Conservation (phyloP, 2,329 filamentous ascomycete genomes). For the Clarireedia paspali region DNA sequence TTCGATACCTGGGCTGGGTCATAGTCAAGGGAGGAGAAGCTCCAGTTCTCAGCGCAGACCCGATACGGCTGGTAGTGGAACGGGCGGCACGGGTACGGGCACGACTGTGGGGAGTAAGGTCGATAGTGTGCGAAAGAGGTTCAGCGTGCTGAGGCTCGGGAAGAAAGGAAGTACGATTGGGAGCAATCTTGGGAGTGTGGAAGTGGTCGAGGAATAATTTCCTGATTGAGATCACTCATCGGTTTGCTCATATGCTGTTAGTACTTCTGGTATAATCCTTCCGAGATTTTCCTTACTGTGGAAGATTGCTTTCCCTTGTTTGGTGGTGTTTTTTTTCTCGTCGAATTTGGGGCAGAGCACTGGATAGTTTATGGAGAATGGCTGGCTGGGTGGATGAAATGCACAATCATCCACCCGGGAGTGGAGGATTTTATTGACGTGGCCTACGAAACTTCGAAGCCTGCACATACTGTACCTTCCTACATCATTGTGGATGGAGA, state of each 20-base stretch:
- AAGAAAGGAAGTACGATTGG: slow-evolving; percentile 31
- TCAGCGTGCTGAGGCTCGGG: slow-evolving; percentile 27
- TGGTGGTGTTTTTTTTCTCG: too few species aligned
- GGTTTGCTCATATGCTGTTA: not conserved
- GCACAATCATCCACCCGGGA: too few species aligned
- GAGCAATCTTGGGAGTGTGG: slow-evolving; percentile 23
- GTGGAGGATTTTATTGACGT: too few species aligned
- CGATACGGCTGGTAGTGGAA: not conserved
- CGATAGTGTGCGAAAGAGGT: slow-evolving; percentile 27
- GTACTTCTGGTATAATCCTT: not conserved
- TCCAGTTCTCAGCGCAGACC: slow-evolving; percentile 15
- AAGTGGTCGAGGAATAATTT: slow-evolving; percentile 15
- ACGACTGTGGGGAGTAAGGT: slow-evolving; percentile 20
- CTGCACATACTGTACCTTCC: too few species aligned
- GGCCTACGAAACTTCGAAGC: too few species aligned
- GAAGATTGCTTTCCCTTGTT: too few species aligned
- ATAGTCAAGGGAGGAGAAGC: slow-evolving; percentile 12
- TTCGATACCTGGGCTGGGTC: not conserved
- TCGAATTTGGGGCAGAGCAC: not conserved
- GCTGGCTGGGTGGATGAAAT: too few species aligned
- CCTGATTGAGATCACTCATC: not conserved
- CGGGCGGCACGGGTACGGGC: not conserved
- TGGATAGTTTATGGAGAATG: not conserved
- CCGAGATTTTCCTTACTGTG: too few species aligned
- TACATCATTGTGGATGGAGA: too few species aligned